A percentile compares a stretch with the other conserved stretches of the same genome.
These are phyloP conservation scores for Botrytis fabae DNA, from an alignment of 2,329 filamentous ascomycete genomes.

Conservation along the genomic window DNA sequence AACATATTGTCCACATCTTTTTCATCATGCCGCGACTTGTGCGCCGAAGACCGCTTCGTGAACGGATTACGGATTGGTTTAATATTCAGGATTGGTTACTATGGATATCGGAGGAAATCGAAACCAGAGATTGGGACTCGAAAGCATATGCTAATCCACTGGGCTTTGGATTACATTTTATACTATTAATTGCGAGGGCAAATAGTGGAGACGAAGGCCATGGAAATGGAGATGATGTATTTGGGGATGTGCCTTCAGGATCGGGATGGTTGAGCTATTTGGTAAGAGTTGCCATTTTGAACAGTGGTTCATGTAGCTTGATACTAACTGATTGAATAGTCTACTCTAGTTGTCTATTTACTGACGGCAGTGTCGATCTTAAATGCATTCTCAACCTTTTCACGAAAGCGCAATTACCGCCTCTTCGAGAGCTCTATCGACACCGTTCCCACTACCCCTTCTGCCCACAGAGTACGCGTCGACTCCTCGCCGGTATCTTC, in stretches of 20 bases:
- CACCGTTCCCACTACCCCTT: slow-evolving; percentile 72
- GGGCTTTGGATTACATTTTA: slow-evolving; percentile 73
- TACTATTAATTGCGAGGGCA: slow-evolving; percentile 79
- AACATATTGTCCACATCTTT: slow-evolving; percentile 4
- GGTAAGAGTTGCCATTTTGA: slow-evolving; percentile 45
- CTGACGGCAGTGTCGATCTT: slow-evolving; percentile 65
- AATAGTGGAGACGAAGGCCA: slow-evolving; percentile 57
- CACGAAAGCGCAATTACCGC: slow-evolving; percentile 80
- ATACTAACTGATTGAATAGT: slow-evolving; percentile 47
- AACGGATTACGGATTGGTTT: slow-evolving; percentile 78
- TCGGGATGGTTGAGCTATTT: slow-evolving; percentile 65
- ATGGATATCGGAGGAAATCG: slow-evolving; percentile 89
- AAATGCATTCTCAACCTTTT: slow-evolving; percentile 82
- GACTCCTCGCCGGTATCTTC: slow-evolving; percentile 77
- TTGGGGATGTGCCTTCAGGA: slow-evolving; percentile 65
- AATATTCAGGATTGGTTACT: slow-evolving; percentile 89
- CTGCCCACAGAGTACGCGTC: slow-evolving; percentile 83
- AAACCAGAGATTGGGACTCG: slow-evolving; percentile 88
- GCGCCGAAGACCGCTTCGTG: slow-evolving; percentile 72
- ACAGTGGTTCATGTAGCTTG: slow-evolving; percentile 4
- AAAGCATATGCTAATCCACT: slow-evolving; percentile 73
- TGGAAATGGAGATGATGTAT: slow-evolving; percentile 73
- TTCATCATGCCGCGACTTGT: slow-evolving; percentile 72
- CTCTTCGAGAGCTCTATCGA: slow-evolving; percentile 89
- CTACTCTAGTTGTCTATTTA: slow-evolving; percentile 68